Evolutionary conservation across 192 early-diverging fungal species (phyloP).

Genomic region (Funneliformis geosporum): DNA sequence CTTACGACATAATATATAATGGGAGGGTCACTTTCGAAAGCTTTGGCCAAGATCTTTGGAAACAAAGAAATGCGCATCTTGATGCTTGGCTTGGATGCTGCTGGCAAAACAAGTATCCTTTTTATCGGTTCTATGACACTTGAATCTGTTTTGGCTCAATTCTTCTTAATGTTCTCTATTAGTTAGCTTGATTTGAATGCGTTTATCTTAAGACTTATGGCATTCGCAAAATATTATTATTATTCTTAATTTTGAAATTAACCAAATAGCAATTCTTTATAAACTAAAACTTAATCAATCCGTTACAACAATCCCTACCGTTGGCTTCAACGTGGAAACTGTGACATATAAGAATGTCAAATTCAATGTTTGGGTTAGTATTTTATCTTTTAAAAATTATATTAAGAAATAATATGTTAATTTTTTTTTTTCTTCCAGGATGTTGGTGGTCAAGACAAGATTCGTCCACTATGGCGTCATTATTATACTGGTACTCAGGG

Average conservation of each 20-base stretch:
- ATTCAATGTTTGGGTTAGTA: conserved; percentile 73
- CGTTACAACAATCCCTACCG: conserved; percentile 97
- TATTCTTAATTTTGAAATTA: neutral
- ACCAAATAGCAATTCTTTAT: conserved; percentile 83
- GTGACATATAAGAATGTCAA: conserved; percentile 86
- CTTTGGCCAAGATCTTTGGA: conserved; percentile 78
- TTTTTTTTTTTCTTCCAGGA: conserved; percentile 49
- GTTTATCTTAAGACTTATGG: too few relatives aligned
- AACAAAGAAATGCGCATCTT: conserved; percentile 96
- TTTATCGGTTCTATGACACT: neutral
- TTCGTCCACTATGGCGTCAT: conserved; percentile 84
- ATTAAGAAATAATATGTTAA: neutral
- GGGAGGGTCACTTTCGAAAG: conserved; percentile 79
- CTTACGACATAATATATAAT: conserved; percentile 49
- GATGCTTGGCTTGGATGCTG: conserved; percentile 90
- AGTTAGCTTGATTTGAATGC: too few relatives aligned
- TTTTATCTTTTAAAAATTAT: neutral
- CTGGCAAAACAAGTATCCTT: conserved; percentile 84
- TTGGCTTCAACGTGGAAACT: conserved; percentile 88
- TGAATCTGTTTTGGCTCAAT: neutral
- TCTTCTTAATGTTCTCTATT: too few relatives aligned
- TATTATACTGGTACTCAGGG: conserved; percentile 85
- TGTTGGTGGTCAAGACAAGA: conserved; percentile 92
- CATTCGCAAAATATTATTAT: too few relatives aligned
- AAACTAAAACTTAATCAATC: conserved; percentile 98